These are phyloP conservation scores for Paraglomus brasilianum DNA, from an alignment of 192 early-diverging fungal species.

Conservation along the genomic window DNA sequence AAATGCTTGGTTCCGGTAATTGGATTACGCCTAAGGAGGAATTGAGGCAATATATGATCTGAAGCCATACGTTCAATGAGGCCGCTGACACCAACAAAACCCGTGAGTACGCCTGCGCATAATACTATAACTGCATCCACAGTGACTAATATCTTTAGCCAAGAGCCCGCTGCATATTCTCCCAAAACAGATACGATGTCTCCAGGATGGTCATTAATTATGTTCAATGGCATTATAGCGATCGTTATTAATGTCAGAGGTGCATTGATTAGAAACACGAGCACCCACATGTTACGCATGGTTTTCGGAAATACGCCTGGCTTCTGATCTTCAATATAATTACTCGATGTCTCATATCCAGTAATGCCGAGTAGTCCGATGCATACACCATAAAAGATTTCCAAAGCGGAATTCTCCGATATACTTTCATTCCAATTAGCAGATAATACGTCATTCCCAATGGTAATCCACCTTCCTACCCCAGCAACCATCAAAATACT, in stretches of 20 bases:
- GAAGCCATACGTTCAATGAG: conserved; percentile 51
- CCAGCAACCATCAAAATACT: conserved; percentile 41
- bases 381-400: conserved; percentile 56
- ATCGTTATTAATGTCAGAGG: conserved; percentile 47
- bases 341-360: conserved; percentile 52
- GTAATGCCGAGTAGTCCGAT: conserved; percentile 55
- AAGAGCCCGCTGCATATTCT: conserved; percentile 35
- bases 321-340: conserved; percentile 59
- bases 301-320: conserved; percentile 56
- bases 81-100: conserved; percentile 53
- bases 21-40: conserved; percentile 46
- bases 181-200: conserved; percentile 48
- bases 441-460: conserved; percentile 40
- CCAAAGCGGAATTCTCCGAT: conserved; percentile 32
- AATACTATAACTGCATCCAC: conserved; percentile 60
- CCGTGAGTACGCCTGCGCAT: conserved; percentile 57
- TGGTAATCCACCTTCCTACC: conserved; percentile 41
- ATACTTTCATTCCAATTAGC: conserved; percentile 49
- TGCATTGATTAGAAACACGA: conserved; percentile 46
- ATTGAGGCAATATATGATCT: conserved; percentile 50
- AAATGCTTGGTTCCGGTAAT: conserved; percentile 49
- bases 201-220: conserved; percentile 39
- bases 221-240: conserved; percentile 47
- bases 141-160: conserved; percentile 46
- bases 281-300: conserved; percentile 55